A percentile compares a stretch with the other conserved stretches of the same genome.
Conservation (phyloP, 2,329 filamentous ascomycete genomes). For the Aspergillus sp. region DNA sequence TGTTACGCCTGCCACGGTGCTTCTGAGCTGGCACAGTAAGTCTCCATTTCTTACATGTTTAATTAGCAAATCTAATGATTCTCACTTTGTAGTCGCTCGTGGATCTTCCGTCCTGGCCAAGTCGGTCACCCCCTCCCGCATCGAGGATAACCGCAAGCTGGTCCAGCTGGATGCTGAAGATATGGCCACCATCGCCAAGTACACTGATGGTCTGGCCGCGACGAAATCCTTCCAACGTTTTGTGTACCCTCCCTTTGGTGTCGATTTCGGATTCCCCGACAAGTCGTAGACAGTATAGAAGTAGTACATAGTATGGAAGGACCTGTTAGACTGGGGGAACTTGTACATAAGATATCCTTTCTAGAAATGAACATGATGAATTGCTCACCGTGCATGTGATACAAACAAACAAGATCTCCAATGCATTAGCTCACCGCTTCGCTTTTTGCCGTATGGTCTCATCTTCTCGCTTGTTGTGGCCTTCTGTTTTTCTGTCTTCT, state of each 20-base stretch:
- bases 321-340: not conserved
- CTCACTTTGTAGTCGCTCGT: constrained; percentile 30
- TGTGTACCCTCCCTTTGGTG: constrained; percentile 66
- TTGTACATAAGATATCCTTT: not conserved
- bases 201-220: constrained; percentile 31
- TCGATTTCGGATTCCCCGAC: constrained; percentile 71
- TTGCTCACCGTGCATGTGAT: not conserved
- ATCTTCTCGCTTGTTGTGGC: not conserved
- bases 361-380: not conserved
- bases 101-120: constrained; percentile 42
- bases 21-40: constrained; percentile 46
- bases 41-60: not conserved
- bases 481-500: not conserved
- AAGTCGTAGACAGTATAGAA: constrained; percentile 38
- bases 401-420: not conserved
- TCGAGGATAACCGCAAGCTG: constrained; percentile 39
- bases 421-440: constrained; percentile 4
- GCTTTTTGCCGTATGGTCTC: not conserved
- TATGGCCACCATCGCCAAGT: constrained; percentile 36
- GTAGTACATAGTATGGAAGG: not conserved
- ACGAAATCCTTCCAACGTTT: constrained; percentile 44
- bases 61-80: not conserved
- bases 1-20: constrained; percentile 37
- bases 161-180: constrained; percentile 39
- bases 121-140: constrained; percentile 40